phyloP scores from a whole-genome alignment of 2,329 filamentous ascomycete genomes.

The Phialophora expanda region DNA sequence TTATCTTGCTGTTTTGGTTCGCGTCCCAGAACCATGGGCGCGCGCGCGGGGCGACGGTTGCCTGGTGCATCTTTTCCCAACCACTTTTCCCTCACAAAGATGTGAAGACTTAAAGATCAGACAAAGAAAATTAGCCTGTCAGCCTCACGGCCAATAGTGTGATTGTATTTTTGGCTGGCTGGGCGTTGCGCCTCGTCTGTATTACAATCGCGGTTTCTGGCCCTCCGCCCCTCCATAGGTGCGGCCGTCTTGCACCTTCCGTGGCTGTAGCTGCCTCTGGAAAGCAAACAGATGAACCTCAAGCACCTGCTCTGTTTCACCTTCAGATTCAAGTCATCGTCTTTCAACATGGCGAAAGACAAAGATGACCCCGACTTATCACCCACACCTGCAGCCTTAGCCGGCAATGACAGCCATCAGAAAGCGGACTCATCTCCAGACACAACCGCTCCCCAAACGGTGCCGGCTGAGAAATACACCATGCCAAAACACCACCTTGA shows the following conservation, averaged over 20 bases:
- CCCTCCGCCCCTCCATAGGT: neutral
- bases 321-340: slow-evolving; percentile 1
- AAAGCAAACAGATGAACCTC: slow-evolving; percentile 4
- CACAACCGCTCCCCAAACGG: neutral
- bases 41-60: neutral
- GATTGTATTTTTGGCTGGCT: neutral
- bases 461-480: neutral
- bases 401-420: neutral
- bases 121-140: slow-evolving; percentile 2
- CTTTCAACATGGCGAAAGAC: slow-evolving; percentile 10
- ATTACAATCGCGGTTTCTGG: slow-evolving; percentile 12
- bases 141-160: slow-evolving; percentile 10
- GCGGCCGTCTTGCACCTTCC: neutral
- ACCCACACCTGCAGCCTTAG: neutral
- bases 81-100: neutral
- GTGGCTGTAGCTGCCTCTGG: slow-evolving; percentile 7
- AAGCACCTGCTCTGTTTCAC: slow-evolving; percentile 2
- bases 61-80: slow-evolving; percentile 1
- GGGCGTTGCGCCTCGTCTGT: slow-evolving; percentile 11
- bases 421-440: neutral
- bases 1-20: neutral
- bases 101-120: neutral
- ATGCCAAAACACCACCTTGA: neutral
- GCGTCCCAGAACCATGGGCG: slow-evolving; percentile 3
- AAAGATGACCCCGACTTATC: slow-evolving; percentile 9